These are phyloP conservation scores for Cryptococcus sp. DNA, from an alignment of 1,284 basidiomycete species.

Conservation along the genomic window DNA sequence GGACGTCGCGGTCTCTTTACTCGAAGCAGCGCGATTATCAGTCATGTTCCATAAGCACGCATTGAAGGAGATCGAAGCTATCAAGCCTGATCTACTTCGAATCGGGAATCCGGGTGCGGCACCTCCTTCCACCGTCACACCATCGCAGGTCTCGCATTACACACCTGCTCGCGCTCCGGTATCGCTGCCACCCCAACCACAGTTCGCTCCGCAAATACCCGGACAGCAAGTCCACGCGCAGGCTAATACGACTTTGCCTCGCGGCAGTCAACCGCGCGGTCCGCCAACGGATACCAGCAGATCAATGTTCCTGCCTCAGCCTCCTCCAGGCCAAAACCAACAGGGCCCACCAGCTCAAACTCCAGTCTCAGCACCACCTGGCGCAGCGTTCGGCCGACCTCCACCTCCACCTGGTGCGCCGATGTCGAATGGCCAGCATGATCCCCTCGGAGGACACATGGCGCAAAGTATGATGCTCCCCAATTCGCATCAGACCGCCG, in stretches of 20 bases:
- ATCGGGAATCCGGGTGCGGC: slow-evolving; percentile 25
- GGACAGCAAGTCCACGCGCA: slow-evolving; percentile 5
- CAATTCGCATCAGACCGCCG: slow-evolving; percentile 15
- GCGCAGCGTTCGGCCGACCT: not conserved
- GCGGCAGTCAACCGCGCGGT: slow-evolving; percentile 1
- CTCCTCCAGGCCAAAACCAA: slow-evolving; percentile 5
- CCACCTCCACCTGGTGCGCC: slow-evolving; percentile 6
- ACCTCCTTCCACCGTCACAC: slow-evolving; percentile 1
- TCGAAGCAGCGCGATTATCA: slow-evolving; percentile 85
- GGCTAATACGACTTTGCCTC: not conserved
- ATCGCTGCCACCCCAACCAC: slow-evolving; percentile 3
- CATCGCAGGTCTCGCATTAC: not conserved
- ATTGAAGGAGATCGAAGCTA: slow-evolving; percentile 81
- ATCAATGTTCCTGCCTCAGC: slow-evolving; percentile 47
- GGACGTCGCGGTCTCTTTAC: slow-evolving; percentile 79
- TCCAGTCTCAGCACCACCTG: not conserved
- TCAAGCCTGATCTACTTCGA: slow-evolving; percentile 67
- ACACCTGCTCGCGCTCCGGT: slow-evolving; percentile 7
- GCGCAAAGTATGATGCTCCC: slow-evolving; percentile 49
- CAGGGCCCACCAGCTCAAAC: not conserved
- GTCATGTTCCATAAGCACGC: slow-evolving; percentile 87
- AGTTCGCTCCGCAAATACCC: not conserved
- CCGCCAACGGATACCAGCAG: slow-evolving; percentile 22
- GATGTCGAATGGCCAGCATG: slow-evolving; percentile 5
- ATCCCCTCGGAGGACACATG: slow-evolving; percentile 35